Base-by-base conservation (phyloP, 1,139 yeast species). In the Pichia sp. region DNA sequence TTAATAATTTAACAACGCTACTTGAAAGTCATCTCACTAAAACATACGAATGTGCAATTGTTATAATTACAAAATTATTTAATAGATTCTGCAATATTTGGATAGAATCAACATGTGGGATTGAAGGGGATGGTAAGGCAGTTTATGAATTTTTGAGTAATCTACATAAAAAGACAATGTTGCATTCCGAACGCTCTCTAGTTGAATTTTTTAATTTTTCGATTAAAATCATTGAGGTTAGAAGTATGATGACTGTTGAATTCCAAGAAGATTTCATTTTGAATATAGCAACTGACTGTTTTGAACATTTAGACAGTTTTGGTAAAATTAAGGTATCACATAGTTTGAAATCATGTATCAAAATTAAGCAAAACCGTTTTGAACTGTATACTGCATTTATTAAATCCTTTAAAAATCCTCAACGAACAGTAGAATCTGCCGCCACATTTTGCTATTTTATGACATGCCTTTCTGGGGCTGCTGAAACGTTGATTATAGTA, bases 401-500 rank as follows among this genome's bases (percentile, higher is more conserved):
- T n/a, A 53, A 54, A 3, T 53, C 61, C 0, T 75, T 75, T 51
- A 52, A 51, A 1, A 48, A 52, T 5, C 74, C 77, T 3, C 71
- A 72, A 43, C 51, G 60, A 6, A 62, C 73, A 0, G 55, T 67
- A 3, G 83, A 78, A 51, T 48, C 60, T 0, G 61, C 74, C 4
- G 73, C 76, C 1, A 63, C 75, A 0, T 73, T 68, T 54, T 63
- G 71, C 30, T 48, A 59, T 18, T 72, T 75, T 44, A 65, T 75
- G 48, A 58, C 67, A 2, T 45, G 47, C 0, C 45, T 78, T 3
- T 59, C 76, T 1, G 43, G 55, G 2, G 48, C 64, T 1, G 67
- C 73, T 1, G 57, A 64, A 7, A 61, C 63, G 39, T 45, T 71
- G 7, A 52, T 66, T 31, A 52, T 67, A 31, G 62, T 73, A 3